Conservation (phyloP, 495 filamentous ascomycete genomes). For the Aspergillus nanangensis region DNA sequence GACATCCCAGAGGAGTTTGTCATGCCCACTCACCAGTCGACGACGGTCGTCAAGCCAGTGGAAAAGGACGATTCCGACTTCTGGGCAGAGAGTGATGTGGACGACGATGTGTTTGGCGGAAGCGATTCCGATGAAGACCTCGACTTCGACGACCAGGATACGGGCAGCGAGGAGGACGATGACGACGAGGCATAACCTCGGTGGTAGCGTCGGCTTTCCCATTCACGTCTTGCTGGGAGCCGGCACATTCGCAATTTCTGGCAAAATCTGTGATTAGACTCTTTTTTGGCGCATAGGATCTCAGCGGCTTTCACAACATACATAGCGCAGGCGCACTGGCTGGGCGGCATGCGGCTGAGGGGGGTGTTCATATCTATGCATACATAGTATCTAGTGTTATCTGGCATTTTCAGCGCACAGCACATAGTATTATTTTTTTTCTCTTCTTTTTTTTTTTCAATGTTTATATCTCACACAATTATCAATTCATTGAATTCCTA, state of each 20-base stretch:
- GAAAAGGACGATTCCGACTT: conserved; percentile 76
- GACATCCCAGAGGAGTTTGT: conserved; percentile 78
- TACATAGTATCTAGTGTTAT: no score
- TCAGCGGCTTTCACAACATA: not conserved
- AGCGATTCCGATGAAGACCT: conserved; percentile 59
- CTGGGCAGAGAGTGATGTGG: conserved; percentile 75
- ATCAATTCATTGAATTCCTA: no score
- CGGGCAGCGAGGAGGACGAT: conserved; percentile 51
- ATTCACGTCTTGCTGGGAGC: no score
- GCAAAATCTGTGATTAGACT: not conserved
- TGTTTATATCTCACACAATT: no score
- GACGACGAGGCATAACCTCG: no score
- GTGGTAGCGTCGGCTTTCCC: no score
- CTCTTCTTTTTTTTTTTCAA: no score
- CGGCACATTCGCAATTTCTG: no score
- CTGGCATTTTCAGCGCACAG: not conserved
- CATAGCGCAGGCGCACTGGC: not conserved
- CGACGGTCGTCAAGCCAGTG: conserved; percentile 52
- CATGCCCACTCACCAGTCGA: conserved; percentile 71
- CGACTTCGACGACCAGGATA: conserved; percentile 54
- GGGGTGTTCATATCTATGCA: no score
- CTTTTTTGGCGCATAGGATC: not conserved
- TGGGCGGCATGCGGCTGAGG: not conserved
- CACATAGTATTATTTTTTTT: no score
- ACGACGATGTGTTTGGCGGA: conserved; percentile 74